Conservation (phyloP, 306 rosid genomes). For the Lathyrus sativus region DNA sequence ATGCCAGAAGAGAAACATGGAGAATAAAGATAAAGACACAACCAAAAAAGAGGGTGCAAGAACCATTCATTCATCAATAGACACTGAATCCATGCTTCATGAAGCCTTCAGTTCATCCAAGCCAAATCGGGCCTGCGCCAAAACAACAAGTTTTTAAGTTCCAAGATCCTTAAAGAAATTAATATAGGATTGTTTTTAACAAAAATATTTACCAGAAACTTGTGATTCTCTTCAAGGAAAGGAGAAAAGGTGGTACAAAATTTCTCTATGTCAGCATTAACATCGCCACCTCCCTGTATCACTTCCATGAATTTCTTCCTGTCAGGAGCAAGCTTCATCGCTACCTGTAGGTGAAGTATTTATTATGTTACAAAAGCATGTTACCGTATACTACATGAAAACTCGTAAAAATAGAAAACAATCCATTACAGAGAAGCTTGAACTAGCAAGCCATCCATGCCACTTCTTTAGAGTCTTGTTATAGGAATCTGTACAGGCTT, state of each 20-base stretch:
- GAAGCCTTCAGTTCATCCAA: conserved; percentile 89
- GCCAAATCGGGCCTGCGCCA: conserved; percentile 74
- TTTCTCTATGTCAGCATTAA: conserved; percentile 66
- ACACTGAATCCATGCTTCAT: conserved; percentile 35
- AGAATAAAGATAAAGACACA: conserved; percentile 28
- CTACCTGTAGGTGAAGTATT: conserved; percentile 57
- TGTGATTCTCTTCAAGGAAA: conserved; percentile 85
- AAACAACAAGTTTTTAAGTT: conserved; percentile 29
- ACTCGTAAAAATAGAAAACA: conserved; percentile 5
- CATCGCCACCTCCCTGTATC: conserved; percentile 69
- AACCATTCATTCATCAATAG: conserved; percentile 22
- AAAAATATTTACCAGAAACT: conserved; percentile 71
- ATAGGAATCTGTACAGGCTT: conserved; percentile 89
- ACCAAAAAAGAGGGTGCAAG: conserved; percentile 17
- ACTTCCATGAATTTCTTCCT: conserved; percentile 97
- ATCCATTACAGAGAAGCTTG: conserved; percentile 81
- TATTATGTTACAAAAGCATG: conserved; percentile 4
- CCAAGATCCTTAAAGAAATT: not conserved
- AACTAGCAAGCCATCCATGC: conserved; percentile 99
- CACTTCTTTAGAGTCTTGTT: conserved; percentile 87
- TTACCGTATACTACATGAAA: not conserved
- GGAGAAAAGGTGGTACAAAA: conserved; percentile 75
- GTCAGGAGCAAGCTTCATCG: conserved; percentile 98
- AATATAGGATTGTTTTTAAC: not conserved
- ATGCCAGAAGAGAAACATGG: conserved; percentile 25